A percentile compares a stretch with the other conserved stretches of the same genome.
Conservation (phyloP, 306 rosid species). For the Gynostemma pentaphyllum region DNA sequence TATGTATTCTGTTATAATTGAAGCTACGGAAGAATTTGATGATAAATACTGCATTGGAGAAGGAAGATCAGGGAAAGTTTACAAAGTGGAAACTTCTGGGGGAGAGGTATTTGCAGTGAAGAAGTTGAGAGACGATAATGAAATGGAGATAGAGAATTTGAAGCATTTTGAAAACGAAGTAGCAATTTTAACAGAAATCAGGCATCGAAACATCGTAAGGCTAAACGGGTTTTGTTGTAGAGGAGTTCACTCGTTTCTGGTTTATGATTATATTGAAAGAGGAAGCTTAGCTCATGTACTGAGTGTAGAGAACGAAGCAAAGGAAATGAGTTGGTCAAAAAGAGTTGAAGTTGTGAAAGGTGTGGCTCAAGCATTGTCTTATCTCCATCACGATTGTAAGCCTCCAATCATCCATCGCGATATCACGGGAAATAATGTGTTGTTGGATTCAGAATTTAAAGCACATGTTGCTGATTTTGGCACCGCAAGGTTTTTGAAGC, state of each 20-base stretch:
- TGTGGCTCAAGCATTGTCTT: too few relatives aligned
- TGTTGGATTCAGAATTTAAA: too few relatives aligned
- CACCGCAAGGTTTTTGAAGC: conserved; percentile 29
- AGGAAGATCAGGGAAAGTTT: too few relatives aligned
- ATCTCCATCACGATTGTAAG: conserved; percentile 8
- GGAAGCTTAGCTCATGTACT: too few relatives aligned
- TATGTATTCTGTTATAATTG: conserved; percentile 22
- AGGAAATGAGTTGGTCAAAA: conserved; percentile 25
- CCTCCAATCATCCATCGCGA: conserved; percentile 26
- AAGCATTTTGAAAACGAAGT: conserved; percentile 18
- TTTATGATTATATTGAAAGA: too few relatives aligned
- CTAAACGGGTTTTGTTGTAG: conserved; percentile 28
- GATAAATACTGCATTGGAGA: too few relatives aligned
- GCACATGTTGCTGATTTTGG: conserved; percentile 45
- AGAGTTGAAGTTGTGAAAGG: too few relatives aligned
- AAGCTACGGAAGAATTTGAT: too few relatives aligned
- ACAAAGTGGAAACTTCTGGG: conserved; percentile 7
- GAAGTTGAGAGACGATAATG: conserved; percentile 20
- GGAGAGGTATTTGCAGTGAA: conserved; percentile 30
- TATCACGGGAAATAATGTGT: too few relatives aligned
- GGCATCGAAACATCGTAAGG: conserved; percentile 32
- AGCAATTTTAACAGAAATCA: conserved; percentile 21
- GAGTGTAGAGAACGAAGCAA: conserved; percentile 11
- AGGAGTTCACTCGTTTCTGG: too few relatives aligned
- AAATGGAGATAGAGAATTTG: conserved; percentile 12